Conservation (phyloP, 2,329 filamentous ascomycete species). For the Fusarium cicatricum region DNA sequence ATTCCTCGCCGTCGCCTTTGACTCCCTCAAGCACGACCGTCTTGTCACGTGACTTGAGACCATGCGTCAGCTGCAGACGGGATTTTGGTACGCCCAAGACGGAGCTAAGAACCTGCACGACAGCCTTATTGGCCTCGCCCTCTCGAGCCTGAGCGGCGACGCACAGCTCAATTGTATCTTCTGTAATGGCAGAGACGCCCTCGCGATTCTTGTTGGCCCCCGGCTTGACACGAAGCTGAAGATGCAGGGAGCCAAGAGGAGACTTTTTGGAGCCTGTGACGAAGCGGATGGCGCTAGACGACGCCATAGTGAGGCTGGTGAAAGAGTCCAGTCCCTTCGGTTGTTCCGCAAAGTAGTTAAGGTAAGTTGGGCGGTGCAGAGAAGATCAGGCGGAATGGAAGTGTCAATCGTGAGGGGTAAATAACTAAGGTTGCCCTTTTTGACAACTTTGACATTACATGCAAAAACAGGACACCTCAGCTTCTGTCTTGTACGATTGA, state of each 20-base stretch:
- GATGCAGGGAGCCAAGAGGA: constrained; percentile 57
- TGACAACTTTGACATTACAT: constrained; percentile 6
- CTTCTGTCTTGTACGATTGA: background rate
- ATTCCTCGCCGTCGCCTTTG: constrained; percentile 43
- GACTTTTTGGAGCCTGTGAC: constrained; percentile 59
- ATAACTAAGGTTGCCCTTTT: background rate
- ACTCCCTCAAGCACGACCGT: constrained; percentile 57
- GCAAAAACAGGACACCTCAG: background rate
- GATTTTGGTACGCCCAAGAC: constrained; percentile 69
- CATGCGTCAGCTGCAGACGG: constrained; percentile 67
- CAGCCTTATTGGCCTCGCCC: constrained; percentile 74
- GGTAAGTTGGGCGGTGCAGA: background rate
- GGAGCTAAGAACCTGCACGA: constrained; percentile 68
- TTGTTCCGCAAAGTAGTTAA: too few species aligned
- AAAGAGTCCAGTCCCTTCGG: background rate
- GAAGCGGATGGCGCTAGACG: constrained; percentile 53
- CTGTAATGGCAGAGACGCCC: constrained; percentile 65
- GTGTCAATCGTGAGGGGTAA: constrained; percentile 35
- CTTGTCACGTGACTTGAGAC: constrained; percentile 71
- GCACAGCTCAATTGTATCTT: constrained; percentile 68
- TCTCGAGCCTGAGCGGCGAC: constrained; percentile 72
- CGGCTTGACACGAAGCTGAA: constrained; percentile 74
- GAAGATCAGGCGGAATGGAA: constrained; percentile 16
- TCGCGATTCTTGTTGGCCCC: constrained; percentile 68
- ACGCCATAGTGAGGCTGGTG: constrained; percentile 35